phyloP scores from a whole-genome alignment of 805 yeast genomes.

The Wickerhamomyces hampshirensis region DNA sequence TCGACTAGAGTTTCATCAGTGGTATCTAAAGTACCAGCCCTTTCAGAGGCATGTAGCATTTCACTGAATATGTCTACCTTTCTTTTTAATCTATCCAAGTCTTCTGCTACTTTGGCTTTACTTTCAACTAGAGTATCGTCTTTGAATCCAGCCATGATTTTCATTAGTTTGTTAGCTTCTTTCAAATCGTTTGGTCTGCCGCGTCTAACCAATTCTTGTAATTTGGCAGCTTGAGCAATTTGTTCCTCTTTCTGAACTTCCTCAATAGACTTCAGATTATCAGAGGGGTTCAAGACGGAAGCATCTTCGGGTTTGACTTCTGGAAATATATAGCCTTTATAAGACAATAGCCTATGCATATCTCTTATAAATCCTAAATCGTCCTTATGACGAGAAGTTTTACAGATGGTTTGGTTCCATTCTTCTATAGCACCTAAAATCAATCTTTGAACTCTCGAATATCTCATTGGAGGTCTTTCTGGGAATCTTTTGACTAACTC shows the following conservation, averaged over 20 bases:
- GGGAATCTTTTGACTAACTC: constrained; percentile 92
- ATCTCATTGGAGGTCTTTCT: constrained; percentile 85
- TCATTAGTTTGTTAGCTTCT: constrained; percentile 96
- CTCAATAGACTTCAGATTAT: constrained; percentile 78
- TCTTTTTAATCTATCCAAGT: constrained; percentile 74
- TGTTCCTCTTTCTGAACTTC: constrained; percentile 92
- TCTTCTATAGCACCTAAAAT: constrained; percentile 90
- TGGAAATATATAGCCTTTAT: constrained; percentile 93
- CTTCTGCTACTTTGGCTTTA: constrained; percentile 75
- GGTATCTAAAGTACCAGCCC: constrained; percentile 34
- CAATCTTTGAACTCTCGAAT: constrained; percentile 76
- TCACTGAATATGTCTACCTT: constrained; percentile 86
- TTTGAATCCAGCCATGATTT: constrained; percentile 96
- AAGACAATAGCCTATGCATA: constrained; percentile 86
- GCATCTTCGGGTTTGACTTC: constrained; percentile 86
- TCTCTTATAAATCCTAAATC: constrained; percentile 91
- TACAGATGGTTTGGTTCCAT: constrained; percentile 94
- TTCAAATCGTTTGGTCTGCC: constrained; percentile 93
- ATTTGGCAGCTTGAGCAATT: constrained; percentile 87
- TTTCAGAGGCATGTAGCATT: constrained; percentile 59
- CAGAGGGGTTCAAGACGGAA: constrained; percentile 88
- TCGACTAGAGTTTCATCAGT: constrained; percentile 71
- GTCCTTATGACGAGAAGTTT: constrained; percentile 82
- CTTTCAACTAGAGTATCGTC: constrained; percentile 65
- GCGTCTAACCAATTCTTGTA: constrained; percentile 91